phyloP scores from a whole-genome alignment of 2,329 filamentous ascomycete species.

The Trichoderma afroharzianum region DNA sequence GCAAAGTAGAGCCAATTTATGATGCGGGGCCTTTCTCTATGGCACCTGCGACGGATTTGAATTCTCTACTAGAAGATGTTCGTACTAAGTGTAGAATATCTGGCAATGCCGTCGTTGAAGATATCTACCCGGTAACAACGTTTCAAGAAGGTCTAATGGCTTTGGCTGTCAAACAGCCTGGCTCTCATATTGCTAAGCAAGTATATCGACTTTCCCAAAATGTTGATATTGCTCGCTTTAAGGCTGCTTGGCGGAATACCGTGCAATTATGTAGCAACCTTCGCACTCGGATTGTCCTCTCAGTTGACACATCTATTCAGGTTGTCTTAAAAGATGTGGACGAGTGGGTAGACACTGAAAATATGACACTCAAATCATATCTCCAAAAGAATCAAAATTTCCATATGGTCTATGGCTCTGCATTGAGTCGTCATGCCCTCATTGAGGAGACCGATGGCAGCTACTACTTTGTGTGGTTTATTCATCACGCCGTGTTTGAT shows the following conservation, averaged over 20 bases:
- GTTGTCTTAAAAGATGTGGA: slow-evolving; percentile 16
- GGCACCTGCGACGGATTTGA: background rate
- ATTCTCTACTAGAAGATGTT: background rate
- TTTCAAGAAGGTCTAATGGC: slow-evolving; percentile 38
- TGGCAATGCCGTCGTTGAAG: slow-evolving; percentile 7
- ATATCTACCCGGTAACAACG: slow-evolving; percentile 37
- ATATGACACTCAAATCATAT: slow-evolving; percentile 1
- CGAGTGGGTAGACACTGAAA: background rate
- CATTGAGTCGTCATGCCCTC: background rate
- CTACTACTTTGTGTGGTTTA: slow-evolving; percentile 2
- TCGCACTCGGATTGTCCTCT: slow-evolving; percentile 22
- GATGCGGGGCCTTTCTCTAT: background rate
- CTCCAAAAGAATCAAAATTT: background rate
- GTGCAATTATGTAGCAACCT: slow-evolving; percentile 20
- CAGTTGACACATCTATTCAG: slow-evolving; percentile 9
- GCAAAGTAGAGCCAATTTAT: background rate
- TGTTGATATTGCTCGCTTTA: slow-evolving; percentile 19
- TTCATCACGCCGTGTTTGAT: slow-evolving; percentile 10
- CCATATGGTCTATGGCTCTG: slow-evolving; percentile 6
- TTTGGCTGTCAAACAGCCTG: slow-evolving; percentile 23
- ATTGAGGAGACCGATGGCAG: background rate
- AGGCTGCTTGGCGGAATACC: slow-evolving; percentile 19
- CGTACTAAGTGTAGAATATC: background rate
- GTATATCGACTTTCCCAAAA: slow-evolving; percentile 12
- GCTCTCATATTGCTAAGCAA: slow-evolving; percentile 22